Conservation (phyloP, 73 alveolate species). For the Breviolum minutum region DNA sequence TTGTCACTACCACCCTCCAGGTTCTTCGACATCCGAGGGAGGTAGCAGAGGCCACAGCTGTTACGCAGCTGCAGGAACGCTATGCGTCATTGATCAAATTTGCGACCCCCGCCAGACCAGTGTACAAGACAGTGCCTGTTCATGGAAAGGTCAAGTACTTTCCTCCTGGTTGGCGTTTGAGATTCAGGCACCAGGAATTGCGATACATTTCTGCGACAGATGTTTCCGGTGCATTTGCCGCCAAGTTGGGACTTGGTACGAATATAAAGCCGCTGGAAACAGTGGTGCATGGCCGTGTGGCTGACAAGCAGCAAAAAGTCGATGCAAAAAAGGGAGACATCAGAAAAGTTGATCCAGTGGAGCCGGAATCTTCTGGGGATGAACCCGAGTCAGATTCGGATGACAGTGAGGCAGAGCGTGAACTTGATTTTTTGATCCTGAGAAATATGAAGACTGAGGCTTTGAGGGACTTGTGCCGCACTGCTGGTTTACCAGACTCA, state of each 20-base stretch:
- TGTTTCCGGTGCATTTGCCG: slow-evolving; percentile 43
- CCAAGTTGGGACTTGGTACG: not conserved
- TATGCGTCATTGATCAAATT: not conserved
- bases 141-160: slow-evolving; percentile 29
- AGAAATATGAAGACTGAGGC: not conserved
- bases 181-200: not conserved
- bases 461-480: slow-evolving; percentile 17
- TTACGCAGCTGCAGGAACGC: not conserved
- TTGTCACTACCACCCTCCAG: not conserved
- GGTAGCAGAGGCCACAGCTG: not conserved
- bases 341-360: not conserved
- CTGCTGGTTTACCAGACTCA: slow-evolving; percentile 2
- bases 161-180: slow-evolving; percentile 52
- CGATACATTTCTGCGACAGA: slow-evolving; percentile 34
- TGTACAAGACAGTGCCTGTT: slow-evolving; percentile 30
- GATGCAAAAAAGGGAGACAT: not conserved
- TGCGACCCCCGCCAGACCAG: not conserved
- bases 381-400: not conserved
- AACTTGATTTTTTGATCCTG: not conserved
- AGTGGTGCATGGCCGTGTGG: not conserved
- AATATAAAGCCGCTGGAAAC: not conserved
- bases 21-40: slow-evolving; percentile 53
- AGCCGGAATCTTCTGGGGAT: not conserved
- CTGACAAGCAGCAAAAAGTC: not conserved
- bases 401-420: not conserved